Conservation (phyloP, 352 stramenopile species). For the Pythium sukuiense region DNA sequence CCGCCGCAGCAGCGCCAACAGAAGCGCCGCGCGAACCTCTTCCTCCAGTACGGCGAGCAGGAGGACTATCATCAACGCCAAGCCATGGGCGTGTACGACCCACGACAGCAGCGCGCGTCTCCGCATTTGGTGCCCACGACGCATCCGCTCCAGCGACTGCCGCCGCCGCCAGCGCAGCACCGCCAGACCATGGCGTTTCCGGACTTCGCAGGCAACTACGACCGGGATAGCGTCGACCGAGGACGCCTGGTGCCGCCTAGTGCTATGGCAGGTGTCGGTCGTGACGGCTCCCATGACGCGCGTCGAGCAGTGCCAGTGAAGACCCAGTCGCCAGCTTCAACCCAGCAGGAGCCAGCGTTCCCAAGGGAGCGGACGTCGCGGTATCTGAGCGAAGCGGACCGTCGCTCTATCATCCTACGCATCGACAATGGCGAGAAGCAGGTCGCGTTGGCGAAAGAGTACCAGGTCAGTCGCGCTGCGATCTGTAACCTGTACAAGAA, state of each 20-base stretch:
- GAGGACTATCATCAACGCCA: neutral
- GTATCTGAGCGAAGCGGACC: conserved; percentile 46
- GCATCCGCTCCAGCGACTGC: neutral
- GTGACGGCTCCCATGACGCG: neutral
- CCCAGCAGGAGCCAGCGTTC: neutral
- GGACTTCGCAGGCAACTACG: conserved; percentile 1
- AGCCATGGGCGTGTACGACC: neutral
- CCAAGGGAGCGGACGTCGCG: conserved; percentile 45
- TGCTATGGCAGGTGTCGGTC: neutral
- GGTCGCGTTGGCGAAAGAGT: conserved; percentile 33
- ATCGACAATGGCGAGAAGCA: conserved; percentile 34
- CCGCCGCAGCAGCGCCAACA: conserved; percentile 12
- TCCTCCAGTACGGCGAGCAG: conserved; percentile 22
- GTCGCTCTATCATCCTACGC: conserved; percentile 30
- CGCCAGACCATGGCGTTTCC: neutral
- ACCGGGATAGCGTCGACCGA: neutral
- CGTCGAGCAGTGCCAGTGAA: conserved; percentile 1
- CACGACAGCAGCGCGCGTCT: neutral
- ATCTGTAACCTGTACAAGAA: conserved; percentile 41
- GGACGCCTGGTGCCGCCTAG: neutral
- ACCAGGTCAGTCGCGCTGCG: conserved; percentile 32
- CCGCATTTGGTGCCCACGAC: neutral
- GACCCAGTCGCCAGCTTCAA: neutral
- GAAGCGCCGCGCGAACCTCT: conserved; percentile 24
- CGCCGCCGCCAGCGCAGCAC: neutral